Base-by-base conservation (phyloP, 164 flowering plant species). In the Dillenia turbinata region DNA sequence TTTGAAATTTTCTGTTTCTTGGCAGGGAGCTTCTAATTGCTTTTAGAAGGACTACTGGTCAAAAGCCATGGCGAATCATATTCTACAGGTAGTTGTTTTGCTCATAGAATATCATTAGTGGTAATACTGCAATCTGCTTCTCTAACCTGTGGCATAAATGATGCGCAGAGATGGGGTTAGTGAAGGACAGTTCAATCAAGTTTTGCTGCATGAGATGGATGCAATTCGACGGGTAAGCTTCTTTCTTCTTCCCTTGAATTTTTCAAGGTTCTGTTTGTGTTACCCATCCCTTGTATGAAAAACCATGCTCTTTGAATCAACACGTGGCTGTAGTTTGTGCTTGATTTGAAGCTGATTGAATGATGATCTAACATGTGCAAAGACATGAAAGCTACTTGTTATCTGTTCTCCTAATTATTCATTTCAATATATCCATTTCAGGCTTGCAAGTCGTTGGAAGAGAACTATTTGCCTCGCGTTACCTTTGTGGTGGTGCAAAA, bases 101-200 rank as follows among this genome's bases (percentile, higher is more conserved):
- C 58, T 9, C 2, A 10, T 1, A 11, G 10, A 19, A 6, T 14
- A n/a, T 2, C 2, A 11, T 6, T 2, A 10, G 24, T 43, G 46
- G 16, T 57, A 57, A 3, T 43, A 13, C 8, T 8, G 44, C 59
- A 7, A 48, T 19, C 11, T 17, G 5, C 19, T 0, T 43, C 49
- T 12, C 22, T 44, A 22, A n/a, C n/a, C 46, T 11, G 4, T 22
- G 43, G 9, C 22, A 52, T 44, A 10, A 55, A 46, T 17, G n/a
- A 45, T 15, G 69, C 62, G 22, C 86, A 93, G 98, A 63, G 98
- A 85, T 83, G 98, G 98, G 3, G 96, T 90, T 0, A 85, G 95
- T 63, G 97, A 93, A 70, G 96, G 96, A 0, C 97, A 93, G 22
- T 93, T 93, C 12, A 44, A 56, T 53, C 82, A 83, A 26, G 88